Percentiles rank a stretch among this genome's conserved stretches.
Conservation (phyloP, 768 basidiomycete genomes). For the Mycena latifolia region DNA sequence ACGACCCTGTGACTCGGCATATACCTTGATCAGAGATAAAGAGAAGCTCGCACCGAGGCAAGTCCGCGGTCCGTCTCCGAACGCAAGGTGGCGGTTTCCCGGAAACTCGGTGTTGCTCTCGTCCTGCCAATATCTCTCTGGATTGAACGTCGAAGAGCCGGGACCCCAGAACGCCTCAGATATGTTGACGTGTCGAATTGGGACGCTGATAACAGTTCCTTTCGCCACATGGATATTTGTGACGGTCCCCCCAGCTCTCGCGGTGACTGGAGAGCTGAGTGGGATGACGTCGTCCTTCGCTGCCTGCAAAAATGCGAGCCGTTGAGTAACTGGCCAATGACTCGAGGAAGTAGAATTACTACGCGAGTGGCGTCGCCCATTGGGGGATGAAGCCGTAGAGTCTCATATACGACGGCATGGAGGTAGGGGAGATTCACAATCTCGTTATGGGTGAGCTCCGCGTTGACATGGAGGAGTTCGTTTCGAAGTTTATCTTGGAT, state of each 20-base stretch:
- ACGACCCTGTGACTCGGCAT: not conserved
- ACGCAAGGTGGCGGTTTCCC: constrained; percentile 52
- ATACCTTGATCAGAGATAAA: constrained; percentile 52
- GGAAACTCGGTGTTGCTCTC: constrained; percentile 43
- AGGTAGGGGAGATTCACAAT: constrained; percentile 46
- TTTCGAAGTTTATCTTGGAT: constrained; percentile 45
- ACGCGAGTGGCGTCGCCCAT: constrained; percentile 42
- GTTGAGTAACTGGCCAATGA: not conserved
- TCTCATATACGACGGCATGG: constrained; percentile 49
- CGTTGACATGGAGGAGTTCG: constrained; percentile 40
- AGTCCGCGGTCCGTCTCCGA: constrained; percentile 50
- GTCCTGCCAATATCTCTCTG: constrained; percentile 51
- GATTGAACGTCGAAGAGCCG: constrained; percentile 52
- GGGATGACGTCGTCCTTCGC: constrained; percentile 49
- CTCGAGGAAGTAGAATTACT: constrained; percentile 15
- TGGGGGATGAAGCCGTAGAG: constrained; percentile 48
- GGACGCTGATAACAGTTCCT: constrained; percentile 47
- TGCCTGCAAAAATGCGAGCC: constrained; percentile 45
- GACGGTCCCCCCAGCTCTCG: constrained; percentile 39
- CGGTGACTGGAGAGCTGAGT: constrained; percentile 42
- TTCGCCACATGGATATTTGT: constrained; percentile 44
- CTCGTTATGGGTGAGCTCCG: constrained; percentile 22
- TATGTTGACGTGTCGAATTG: constrained; percentile 49
- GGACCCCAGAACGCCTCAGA: constrained; percentile 54
- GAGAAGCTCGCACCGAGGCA: constrained; percentile 52